Percentiles rank a stretch among this genome's conserved stretches.
Evolutionary conservation across 495 filamentous ascomycete genomes (phyloP).

Genomic region (Lentithecium fluviatile): DNA sequence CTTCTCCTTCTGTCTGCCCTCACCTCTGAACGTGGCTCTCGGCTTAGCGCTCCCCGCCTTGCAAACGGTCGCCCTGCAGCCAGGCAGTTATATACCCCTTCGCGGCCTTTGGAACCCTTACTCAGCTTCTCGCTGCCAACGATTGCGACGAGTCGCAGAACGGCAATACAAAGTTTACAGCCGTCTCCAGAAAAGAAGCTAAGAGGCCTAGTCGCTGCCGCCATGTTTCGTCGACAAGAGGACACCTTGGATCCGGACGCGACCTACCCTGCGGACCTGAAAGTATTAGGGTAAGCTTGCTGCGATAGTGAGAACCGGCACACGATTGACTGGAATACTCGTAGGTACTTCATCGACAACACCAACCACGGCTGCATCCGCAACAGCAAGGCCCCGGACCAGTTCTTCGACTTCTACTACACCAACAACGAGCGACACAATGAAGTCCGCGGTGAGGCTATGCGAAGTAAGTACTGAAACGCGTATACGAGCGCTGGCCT

Average conservation of each 20-base stretch:
- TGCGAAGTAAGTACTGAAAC: slow-evolving; percentile 49
- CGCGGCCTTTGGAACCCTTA: too few species aligned
- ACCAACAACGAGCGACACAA: slow-evolving; percentile 71
- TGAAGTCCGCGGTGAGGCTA: slow-evolving; percentile 63
- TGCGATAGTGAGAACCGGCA: background rate
- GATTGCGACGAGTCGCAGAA: too few species aligned
- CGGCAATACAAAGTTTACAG: too few species aligned
- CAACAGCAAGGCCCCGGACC: slow-evolving; percentile 60
- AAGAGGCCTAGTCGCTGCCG: too few species aligned
- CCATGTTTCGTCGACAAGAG: slow-evolving; percentile 68
- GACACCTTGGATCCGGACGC: slow-evolving; percentile 69
- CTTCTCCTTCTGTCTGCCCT: too few species aligned
- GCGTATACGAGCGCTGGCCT: background rate
- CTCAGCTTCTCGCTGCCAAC: too few species aligned
- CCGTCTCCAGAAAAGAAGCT: too few species aligned
- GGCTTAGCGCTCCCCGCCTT: too few species aligned
- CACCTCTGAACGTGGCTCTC: too few species aligned
- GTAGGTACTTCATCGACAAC: slow-evolving; percentile 48
- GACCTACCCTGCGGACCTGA: slow-evolving; percentile 59
- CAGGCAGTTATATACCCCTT: too few species aligned
- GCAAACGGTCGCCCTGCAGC: background rate
- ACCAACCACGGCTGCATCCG: slow-evolving; percentile 63
- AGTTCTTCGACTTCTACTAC: slow-evolving; percentile 71
- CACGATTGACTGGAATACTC: background rate
- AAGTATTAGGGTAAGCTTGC: slow-evolving; percentile 63